Base-by-base conservation (phyloP, 495 filamentous ascomycete species). In the Penicillium desertorum region DNA sequence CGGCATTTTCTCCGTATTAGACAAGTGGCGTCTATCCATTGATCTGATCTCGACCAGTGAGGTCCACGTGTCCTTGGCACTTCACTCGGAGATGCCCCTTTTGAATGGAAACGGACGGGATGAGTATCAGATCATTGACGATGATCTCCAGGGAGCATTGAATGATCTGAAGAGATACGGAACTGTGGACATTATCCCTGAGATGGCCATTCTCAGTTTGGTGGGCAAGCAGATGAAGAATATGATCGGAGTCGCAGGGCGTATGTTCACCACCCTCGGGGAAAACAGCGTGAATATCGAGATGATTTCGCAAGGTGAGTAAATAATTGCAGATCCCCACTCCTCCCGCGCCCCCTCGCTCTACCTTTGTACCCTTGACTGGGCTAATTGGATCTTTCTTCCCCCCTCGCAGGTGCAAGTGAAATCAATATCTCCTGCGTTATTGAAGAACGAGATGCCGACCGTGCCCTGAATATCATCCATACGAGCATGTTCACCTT, bases 361-460 rank as follows among this genome's bases (percentile, higher is more conserved):
- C 23, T 51, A 51, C 17, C 39, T 58, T 59, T 45, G 20, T 51
- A 54, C 16, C 45, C 59, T 59, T 45, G 20, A 51, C 45, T 41
- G 42, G 51, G 56, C 67, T 74, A 47, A 74, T 45, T 16, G 8
- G 27, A 29, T 47, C 19, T 44, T 39, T 54, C 29, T 56, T 61
- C 20, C 32, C 45, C 46, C 48, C 45, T 41, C 61, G 17, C 74
- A 96, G 94, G 93, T 56, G 91, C 92, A 43, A 96, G 92, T 65
- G 94, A 98, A 78, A 98, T 98, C 75, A 97, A 96, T 71, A 98
- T 98, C 52, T 94, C 90, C 14, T 98, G 94, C 71, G 94, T 98
- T 8, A 95, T 98, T 63, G 90, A 94, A 64, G 90, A 90, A 63
- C 81, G 88, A 63, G 90, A 96, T 59, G 92, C 92, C 39, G 88